Percentiles rank a stretch among this genome's conserved stretches.
Conservation (phyloP, 2,329 filamentous ascomycete genomes). For the Claviceps cyperi region DNA sequence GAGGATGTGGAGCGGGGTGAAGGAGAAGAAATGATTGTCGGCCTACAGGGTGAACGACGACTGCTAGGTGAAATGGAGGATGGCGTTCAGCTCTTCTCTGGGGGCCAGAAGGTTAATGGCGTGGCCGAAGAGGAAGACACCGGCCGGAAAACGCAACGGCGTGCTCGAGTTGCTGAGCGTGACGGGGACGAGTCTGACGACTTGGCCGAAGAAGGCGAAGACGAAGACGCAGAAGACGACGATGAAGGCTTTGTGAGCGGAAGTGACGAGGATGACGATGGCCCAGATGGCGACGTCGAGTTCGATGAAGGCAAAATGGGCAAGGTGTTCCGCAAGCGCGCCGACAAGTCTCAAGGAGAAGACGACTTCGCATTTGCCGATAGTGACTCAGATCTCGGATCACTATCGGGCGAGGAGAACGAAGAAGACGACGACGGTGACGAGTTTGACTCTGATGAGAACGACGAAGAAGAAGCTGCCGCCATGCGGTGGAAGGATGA, state of each 20-base stretch:
- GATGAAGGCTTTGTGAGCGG: slow-evolving; percentile 39
- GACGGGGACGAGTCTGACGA: slow-evolving; percentile 44
- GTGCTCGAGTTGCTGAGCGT: slow-evolving; percentile 42
- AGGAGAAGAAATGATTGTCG: slow-evolving; percentile 88
- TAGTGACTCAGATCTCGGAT: slow-evolving; percentile 91
- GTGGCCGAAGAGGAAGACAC: slow-evolving; percentile 39
- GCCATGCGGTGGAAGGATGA: slow-evolving; percentile 79
- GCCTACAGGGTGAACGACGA: slow-evolving; percentile 67
- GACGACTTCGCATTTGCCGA: slow-evolving; percentile 85
- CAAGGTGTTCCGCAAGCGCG: slow-evolving; percentile 41
- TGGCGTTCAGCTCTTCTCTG: slow-evolving; percentile 74
- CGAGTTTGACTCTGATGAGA: slow-evolving; percentile 23
- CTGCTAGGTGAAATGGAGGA: slow-evolving; percentile 70
- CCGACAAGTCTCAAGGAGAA: slow-evolving; percentile 37
- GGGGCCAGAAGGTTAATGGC: slow-evolving; percentile 52
- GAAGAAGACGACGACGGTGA: slow-evolving; percentile 30
- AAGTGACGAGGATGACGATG: slow-evolving; percentile 32
- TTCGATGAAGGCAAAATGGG: slow-evolving; percentile 46
- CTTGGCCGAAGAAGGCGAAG: slow-evolving; percentile 23
- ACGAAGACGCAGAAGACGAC: slow-evolving; percentile 6
- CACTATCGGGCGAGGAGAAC: slow-evolving; percentile 47
- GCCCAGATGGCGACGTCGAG: slow-evolving; percentile 37
- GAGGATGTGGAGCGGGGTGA: slow-evolving; percentile 69
- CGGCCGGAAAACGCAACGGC: slow-evolving; percentile 44
- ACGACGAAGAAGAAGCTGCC: slow-evolving; percentile 55